Percentiles rank a stretch among this genome's conserved stretches.
phyloP scores from a whole-genome alignment of 2,329 filamentous ascomycete species.

The Epicoccum nigrum region DNA sequence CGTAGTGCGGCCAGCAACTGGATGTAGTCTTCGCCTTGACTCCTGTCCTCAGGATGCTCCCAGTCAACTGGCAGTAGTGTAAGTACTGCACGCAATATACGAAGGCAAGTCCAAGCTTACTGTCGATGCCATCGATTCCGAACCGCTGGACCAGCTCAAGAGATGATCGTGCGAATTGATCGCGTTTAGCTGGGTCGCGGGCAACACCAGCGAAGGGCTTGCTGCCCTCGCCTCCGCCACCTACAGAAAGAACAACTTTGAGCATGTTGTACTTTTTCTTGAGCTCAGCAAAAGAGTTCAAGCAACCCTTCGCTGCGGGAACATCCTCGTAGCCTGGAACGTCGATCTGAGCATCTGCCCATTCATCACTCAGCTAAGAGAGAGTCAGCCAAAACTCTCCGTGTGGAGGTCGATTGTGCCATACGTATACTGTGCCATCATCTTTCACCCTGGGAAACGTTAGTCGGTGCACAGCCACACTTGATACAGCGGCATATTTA shows the following conservation, averaged over 20 bases:
- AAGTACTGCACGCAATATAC: constrained; percentile 8
- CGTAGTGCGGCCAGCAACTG: constrained; percentile 71
- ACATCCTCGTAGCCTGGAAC: constrained; percentile 65
- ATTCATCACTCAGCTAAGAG: constrained; percentile 77
- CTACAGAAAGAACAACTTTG: constrained; percentile 78
- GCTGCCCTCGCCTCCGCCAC: constrained; percentile 71
- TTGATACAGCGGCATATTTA: constrained; percentile 37
- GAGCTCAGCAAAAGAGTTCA: constrained; percentile 74
- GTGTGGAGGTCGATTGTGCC: constrained; percentile 47
- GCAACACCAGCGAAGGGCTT: constrained; percentile 73
- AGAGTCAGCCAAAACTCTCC: constrained; percentile 23
- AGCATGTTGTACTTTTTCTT: constrained; percentile 74
- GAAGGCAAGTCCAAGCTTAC: constrained; percentile 54
- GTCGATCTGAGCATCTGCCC: constrained; percentile 73
- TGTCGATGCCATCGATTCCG: constrained; percentile 76
- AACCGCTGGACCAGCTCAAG: constrained; percentile 71
- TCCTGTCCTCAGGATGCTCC: constrained; percentile 72
- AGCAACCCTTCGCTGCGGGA: constrained; percentile 55
- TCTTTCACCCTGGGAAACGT: constrained; percentile 63
- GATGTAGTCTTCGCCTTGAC: constrained; percentile 74
- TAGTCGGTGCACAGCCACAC: constrained; percentile 22
- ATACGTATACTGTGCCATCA: constrained; percentile 77
- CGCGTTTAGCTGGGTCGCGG: constrained; percentile 62
- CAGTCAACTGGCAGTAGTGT: constrained; percentile 69
- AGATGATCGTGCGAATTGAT: constrained; percentile 74